Conservation (phyloP, 2,329 filamentous ascomycete genomes). For the Fusarium sp. region DNA sequence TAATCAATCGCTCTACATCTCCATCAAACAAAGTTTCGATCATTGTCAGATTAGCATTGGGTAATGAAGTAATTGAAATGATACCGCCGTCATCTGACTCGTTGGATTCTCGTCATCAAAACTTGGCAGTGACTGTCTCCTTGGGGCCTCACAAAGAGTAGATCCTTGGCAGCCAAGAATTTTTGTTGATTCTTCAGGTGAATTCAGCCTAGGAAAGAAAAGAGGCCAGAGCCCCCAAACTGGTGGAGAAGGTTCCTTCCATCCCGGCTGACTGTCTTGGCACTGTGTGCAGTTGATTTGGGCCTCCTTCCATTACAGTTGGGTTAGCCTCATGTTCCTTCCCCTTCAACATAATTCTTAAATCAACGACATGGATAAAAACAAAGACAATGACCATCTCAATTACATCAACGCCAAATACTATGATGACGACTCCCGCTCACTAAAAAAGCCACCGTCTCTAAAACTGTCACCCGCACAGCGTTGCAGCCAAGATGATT, state of each 20-base stretch:
- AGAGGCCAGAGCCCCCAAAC: not conserved
- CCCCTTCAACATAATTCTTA: slow-evolving; percentile 10
- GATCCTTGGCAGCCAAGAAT: slow-evolving; percentile 32
- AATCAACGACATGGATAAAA: slow-evolving; percentile 5
- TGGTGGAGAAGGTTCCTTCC: not conserved
- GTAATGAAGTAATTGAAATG: slow-evolving; percentile 4
- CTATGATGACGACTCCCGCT: slow-evolving; percentile 19
- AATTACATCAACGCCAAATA: not conserved
- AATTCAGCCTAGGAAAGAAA: not conserved
- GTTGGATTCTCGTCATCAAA: not conserved
- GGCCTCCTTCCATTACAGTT: not conserved
- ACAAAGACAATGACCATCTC: not conserved
- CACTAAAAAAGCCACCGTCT: slow-evolving; percentile 1
- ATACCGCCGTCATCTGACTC: slow-evolving; percentile 17
- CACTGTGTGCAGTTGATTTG: not conserved
- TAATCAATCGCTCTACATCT: not conserved
- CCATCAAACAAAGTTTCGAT: not conserved
- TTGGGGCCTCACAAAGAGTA: slow-evolving; percentile 14
- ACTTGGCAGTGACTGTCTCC: slow-evolving; percentile 9
- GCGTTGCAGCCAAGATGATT: slow-evolving; percentile 31
- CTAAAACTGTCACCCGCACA: slow-evolving; percentile 4
- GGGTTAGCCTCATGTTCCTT: not conserved
- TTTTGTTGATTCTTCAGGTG: not conserved
- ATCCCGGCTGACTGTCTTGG: not conserved
- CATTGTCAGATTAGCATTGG: not conserved